Base-by-base conservation (phyloP, 495 filamentous ascomycete species). In the Penicillium diatomitis region DNA sequence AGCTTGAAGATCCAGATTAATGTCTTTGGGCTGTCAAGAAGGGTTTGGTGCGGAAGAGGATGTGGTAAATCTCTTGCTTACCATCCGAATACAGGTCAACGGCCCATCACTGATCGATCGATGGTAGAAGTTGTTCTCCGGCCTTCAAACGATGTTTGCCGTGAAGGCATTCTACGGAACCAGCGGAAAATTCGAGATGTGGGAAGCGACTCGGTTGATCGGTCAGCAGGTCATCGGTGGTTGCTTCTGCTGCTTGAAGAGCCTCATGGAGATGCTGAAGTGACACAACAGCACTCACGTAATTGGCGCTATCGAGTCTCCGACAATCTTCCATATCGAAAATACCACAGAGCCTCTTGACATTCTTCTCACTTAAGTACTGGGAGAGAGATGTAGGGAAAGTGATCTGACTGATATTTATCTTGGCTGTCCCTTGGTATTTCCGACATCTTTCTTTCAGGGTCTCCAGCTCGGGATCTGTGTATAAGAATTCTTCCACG, bases 41-140 rank as follows among this genome's bases (percentile, higher is more conserved):
- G n/a, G n/a, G n/a, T n/a, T n/a, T n/a, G n/a, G n/a, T n/a, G n/a
- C n/a, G n/a, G n/a, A n/a, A n/a, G n/a, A n/a, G n/a, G n/a, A n/a
- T n/a, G n/a, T n/a, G n/a, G n/a, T n/a, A n/a, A n/a, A n/a, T n/a
- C n/a, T n/a, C n/a, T n/a, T n/a, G n/a, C n/a, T n/a, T n/a, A n/a
- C n/a, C n/a, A n/a, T n/a, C 57, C 30, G 63, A 47, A 48, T 71
- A 72, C 6, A 72, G 39, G 41, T 74, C 53, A n/a, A 71, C 63
- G n/a, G 55, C 58, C 67, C 63, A 73, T 62, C 62, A 68, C 30
- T 38, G 57, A 34, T 74, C 59, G 27, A 31, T 44, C 4, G 49
- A 50, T 4, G 55, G 31, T 12, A 67, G 35, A 43, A 50, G 10
- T 6, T 66, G 54, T 44, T 50, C 42, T 3, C 41, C 63, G 6